Conservation (phyloP, 768 basidiomycete genomes). For the Phanerochaete sordida region DNA sequence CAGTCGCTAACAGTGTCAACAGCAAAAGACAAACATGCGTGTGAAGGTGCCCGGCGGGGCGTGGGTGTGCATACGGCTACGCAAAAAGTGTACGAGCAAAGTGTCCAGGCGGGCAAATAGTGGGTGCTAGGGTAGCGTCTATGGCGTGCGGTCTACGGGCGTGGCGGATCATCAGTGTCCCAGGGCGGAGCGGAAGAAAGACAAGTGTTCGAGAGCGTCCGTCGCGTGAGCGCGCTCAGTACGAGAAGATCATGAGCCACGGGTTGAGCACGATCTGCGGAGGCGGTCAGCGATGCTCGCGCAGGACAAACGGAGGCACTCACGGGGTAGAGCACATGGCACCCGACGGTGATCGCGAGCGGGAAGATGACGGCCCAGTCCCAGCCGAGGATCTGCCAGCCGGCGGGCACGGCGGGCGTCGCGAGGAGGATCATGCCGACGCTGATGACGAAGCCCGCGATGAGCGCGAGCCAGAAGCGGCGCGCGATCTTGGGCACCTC, state of each 20-base stretch:
- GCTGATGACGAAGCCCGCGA: slow-evolving; percentile 49
- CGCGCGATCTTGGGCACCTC: slow-evolving; percentile 82
- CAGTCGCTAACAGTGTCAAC: too few relatives aligned
- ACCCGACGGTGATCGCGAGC: slow-evolving; percentile 62
- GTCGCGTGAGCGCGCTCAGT: too few relatives aligned
- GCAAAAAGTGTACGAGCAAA: too few relatives aligned
- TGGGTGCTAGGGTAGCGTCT: too few relatives aligned
- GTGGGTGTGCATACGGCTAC: too few relatives aligned
- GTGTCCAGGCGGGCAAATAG: too few relatives aligned
- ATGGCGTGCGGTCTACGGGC: too few relatives aligned
- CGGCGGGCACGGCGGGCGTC: slow-evolving; percentile 48
- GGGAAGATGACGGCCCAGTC: slow-evolving; percentile 81
- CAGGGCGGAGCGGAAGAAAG: too few relatives aligned
- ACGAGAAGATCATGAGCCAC: slow-evolving; percentile 84
- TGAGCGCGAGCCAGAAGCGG: slow-evolving; percentile 69
- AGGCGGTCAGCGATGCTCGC: not conserved
- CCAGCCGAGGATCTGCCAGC: slow-evolving; percentile 57
- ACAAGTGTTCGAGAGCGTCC: too few relatives aligned
- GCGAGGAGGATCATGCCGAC: slow-evolving; percentile 55
- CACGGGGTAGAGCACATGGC: slow-evolving; percentile 75
- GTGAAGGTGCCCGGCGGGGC: too few relatives aligned
- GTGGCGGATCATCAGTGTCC: too few relatives aligned
- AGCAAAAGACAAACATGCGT: too few relatives aligned
- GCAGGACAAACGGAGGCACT: slow-evolving; percentile 25
- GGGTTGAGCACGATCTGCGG: slow-evolving; percentile 77